Base-by-base conservation (phyloP, 805 yeast genomes). In the Ogataea nonfermentans region DNA sequence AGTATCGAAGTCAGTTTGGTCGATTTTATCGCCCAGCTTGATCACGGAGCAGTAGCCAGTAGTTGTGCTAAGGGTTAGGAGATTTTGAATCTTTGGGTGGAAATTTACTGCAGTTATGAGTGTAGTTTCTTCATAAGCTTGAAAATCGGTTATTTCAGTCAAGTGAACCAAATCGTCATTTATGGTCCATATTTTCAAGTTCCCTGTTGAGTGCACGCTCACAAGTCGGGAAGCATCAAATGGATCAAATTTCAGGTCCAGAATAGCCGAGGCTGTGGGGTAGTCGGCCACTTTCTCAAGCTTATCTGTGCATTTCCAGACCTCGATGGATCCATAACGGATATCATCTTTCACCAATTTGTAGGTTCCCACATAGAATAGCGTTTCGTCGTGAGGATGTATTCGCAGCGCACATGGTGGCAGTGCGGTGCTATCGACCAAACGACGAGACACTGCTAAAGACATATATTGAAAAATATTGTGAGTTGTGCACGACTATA, bases 341-440 rank as follows among this genome's bases (percentile, higher is more conserved):
- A 55, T 49, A 1, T 83, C 81, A 11, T 71, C 65, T 8, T 70
- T 67, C 49, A 86, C 79, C 25, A 91, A 67, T 40, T 82, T 76
- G 57, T 93, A 91, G 0, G 96, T 89, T 0, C 97, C 98, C 1
- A 87, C 59, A 9, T 87, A 56, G 2, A 87, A 47, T 8, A 74
- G 55, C 0, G 71, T 51, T 3, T 61, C 52, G 29, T 78, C 76
- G 0, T 53, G 43, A 0, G 84, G 84, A 36, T 74, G 76, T 8
- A 81, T 70, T 25, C 81, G 69, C 4, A 91, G 60, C 30, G 86
- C 81, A 58, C 98, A 93, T 1, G 98, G 97, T 1, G 98, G 98
- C 2, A 79, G 65, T 1, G 65, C 60, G 0, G 91, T 68, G 16
- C 61, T 63, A 3, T 68, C 60, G 8, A 24, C 32, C 24, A 27